Conservation (phyloP, 805 yeast species). For the Ogataea trehaloabstinens region DNA sequence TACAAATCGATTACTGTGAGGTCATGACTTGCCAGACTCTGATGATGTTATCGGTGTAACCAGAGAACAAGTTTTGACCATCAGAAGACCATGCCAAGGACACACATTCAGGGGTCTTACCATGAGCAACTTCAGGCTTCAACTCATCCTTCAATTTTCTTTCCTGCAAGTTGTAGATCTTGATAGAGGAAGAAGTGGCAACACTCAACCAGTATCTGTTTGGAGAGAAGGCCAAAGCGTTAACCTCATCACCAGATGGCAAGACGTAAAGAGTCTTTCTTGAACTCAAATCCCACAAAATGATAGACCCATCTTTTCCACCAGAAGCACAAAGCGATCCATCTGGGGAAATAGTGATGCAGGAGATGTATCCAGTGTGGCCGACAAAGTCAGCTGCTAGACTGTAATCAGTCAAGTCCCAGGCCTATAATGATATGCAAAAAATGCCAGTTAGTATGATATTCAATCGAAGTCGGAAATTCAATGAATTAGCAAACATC, state of each 20-base stretch:
- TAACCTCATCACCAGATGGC: conserved; percentile 93
- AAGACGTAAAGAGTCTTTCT: conserved; percentile 85
- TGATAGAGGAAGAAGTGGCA: conserved; percentile 97
- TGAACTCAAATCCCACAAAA: conserved; percentile 95
- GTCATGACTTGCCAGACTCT: conserved; percentile 99
- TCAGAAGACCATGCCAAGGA: conserved; percentile 99
- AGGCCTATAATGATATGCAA: conserved; percentile 70
- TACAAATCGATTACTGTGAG: conserved; percentile 40
- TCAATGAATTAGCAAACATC: conserved; percentile 22
- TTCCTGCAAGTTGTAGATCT: conserved; percentile 97
- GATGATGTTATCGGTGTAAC: conserved; percentile 99
- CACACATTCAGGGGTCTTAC: conserved; percentile 97
- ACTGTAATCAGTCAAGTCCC: conserved; percentile 78
- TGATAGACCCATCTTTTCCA: conserved; percentile 98
- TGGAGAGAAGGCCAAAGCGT: conserved; percentile 99
- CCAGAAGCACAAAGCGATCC: conserved; percentile 99
- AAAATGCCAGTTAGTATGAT: too few relatives aligned
- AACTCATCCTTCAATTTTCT: conserved; percentile 93
- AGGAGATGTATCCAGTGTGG: conserved; percentile 98
- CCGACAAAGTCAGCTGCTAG: conserved; percentile 96
- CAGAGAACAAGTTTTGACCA: conserved; percentile 99
- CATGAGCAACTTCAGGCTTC: conserved; percentile 96
- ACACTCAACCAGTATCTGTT: conserved; percentile 99
- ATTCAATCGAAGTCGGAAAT: too few relatives aligned
- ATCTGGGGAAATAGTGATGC: conserved; percentile 98